Base-by-base conservation (phyloP, 148 eudicot species). In the Dysphania ambrosioides region DNA sequence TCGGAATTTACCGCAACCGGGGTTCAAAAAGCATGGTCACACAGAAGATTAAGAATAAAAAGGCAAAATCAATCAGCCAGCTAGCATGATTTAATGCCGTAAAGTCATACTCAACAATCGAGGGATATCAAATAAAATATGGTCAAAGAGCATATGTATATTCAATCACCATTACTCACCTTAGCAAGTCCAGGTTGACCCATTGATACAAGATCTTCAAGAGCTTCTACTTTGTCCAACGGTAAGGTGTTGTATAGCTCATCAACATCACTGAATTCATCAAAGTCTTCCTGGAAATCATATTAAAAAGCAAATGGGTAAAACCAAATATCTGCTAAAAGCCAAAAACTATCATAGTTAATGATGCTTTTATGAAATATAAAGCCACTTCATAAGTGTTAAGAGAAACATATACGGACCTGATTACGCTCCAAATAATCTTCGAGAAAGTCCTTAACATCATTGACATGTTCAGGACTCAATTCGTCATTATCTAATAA, bases 351-450 rank as follows among this genome's bases (percentile, higher is more conserved):
- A 30, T 44, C 40, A 30, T 30, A 51, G 19, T 26, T 26, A 1
- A 58, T 7, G 15, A 27, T 58, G 31, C 62, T 58, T 58, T 58
- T 1, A n/a, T 4, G 31, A 26, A 16, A 42, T 32, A 23, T n/a
- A 49, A 63, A 27, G 11, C 24, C 34, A 47, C 4, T 24, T 53
- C 11, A 68, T 12, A 65, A 42, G 3, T 7, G 21, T 42, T 31
- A 47, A 35, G 10, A 60, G 49, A 24, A 55, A 41, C 38, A 59
- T 38, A 38, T 32, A 68, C 47, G 30, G 44, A 96, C 99, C 97
- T 96, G 99, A 90, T 96, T 96, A 36, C 99, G 96, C 74, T 96
- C 99, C 73, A 96, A 85, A 66, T 96, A 96, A 76, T 96, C 99
- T 66, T 96, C 99, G 82, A 96, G 81, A 80, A 92, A 96, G 75